phyloP scores from a whole-genome alignment of 2,329 filamentous ascomycete species.

The Magnaporthales sp. region DNA sequence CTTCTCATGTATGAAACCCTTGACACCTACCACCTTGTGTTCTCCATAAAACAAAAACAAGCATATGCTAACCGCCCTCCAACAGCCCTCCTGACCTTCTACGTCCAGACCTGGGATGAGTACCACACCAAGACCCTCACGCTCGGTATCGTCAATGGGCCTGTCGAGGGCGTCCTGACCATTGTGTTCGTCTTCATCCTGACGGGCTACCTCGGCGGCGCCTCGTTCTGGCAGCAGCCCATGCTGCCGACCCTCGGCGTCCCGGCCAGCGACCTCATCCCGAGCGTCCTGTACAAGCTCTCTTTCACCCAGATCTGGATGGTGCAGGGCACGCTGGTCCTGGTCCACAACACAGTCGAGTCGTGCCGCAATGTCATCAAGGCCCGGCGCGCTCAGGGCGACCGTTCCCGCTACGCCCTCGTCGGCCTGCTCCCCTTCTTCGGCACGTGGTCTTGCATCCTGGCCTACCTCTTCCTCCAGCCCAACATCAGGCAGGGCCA shows the following conservation, averaged over 20 bases:
- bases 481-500: conserved; percentile 75
- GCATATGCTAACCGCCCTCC: conserved; percentile 10
- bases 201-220: conserved; percentile 79
- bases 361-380: conserved; percentile 78
- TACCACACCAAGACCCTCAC: conserved; percentile 97
- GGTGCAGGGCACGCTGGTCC: conserved; percentile 71
- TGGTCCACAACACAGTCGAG: conserved; percentile 76
- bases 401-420: conserved; percentile 65
- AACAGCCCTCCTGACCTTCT: conserved; percentile 82
- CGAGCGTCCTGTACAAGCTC: conserved; percentile 63
- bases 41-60: background rate
- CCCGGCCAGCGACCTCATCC: conserved; percentile 54
- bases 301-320: conserved; percentile 92
- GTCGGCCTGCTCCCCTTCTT: conserved; percentile 78
- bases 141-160: conserved; percentile 83
- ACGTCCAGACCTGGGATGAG: conserved; percentile 98
- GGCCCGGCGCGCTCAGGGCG: conserved; percentile 61
- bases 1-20: conserved; percentile 59
- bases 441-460: conserved; percentile 66
- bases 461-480: conserved; percentile 74
- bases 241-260: conserved; percentile 66
- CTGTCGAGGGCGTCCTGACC: conserved; percentile 87
- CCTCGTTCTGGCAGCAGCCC: conserved; percentile 85
- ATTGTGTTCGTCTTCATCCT: conserved; percentile 73
- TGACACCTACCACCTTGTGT: conserved; percentile 9